phyloP scores from a whole-genome alignment of 2,329 filamentous ascomycete genomes.

The Aspergillus jensenii region DNA sequence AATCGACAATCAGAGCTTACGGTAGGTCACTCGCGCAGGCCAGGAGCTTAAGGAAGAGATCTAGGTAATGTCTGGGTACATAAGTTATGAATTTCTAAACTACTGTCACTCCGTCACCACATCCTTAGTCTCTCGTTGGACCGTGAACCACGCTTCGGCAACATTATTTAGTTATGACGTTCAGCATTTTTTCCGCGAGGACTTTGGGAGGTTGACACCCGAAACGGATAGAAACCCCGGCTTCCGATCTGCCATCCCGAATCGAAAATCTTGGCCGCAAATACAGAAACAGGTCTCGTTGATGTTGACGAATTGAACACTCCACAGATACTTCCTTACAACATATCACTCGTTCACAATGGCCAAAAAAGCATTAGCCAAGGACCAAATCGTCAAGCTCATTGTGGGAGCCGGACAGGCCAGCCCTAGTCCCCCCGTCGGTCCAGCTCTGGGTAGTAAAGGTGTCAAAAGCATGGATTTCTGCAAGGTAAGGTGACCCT shows the following conservation, averaged over 20 bases:
- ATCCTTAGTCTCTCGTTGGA: neutral
- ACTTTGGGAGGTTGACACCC: neutral
- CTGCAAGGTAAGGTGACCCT: conserved; percentile 71
- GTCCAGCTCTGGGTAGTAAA: conserved; percentile 93
- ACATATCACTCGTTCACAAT: conserved; percentile 34
- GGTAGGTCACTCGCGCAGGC: neutral
- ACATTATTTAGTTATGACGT: conserved; percentile 18
- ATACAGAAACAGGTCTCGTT: conserved; percentile 1
- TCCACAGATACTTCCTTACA: neutral
- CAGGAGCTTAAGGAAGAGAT: neutral
- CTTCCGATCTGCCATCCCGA: conserved; percentile 10
- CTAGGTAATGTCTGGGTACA: neutral
- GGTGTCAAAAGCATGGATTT: conserved; percentile 99
- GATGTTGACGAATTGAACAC: neutral
- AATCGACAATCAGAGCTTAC: conserved; percentile 1
- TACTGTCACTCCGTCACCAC: neutral
- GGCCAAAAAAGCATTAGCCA: conserved; percentile 52
- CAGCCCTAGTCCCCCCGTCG: conserved; percentile 90
- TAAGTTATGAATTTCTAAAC: neutral
- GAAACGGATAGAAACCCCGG: conserved; percentile 21
- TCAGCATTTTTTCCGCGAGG: conserved; percentile 12
- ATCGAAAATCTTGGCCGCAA: conserved; percentile 20
- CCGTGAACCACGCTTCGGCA: neutral
- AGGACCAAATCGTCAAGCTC: conserved; percentile 86
- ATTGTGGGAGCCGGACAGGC: conserved; percentile 96